Base-by-base conservation (phyloP, 495 filamentous ascomycete genomes). In the Ascobolus immersus region DNA sequence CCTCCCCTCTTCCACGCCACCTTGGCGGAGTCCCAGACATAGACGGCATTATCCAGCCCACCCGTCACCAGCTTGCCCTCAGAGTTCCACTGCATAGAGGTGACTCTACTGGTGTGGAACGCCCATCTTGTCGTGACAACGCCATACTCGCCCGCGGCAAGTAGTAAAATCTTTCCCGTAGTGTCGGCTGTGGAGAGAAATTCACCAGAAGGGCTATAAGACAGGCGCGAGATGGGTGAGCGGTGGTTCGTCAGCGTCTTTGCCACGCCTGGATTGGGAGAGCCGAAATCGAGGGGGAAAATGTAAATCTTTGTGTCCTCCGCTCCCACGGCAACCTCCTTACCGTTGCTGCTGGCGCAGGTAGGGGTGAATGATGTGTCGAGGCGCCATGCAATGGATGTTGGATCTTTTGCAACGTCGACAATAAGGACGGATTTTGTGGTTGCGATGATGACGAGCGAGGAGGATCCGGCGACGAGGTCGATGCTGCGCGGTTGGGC, bases 71-170 rank as follows among this genome's bases (percentile, higher is more conserved):
- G 73, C 14, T 69, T 71, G 6, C 72, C 75, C 14, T 62, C 64
- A 4, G 51, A 52, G 45, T 80, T 77, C 86, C 86, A 96, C 11
- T 68, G 67, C 36, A 96, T 69, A 26, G 63, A 65, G 33, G 73
- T 80, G 27, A 94, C 71, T 12, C 82, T 65, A 15, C 72, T 79
- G 5, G 81, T 92, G 51, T 96, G 89, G 12, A 80, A 75, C 11
- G 76, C 77, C 86, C 89, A 96, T 21, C 84, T 66, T 42, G 73
- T 68, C 5, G 72, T 78, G 21, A 60, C 64, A 1, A 79, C 45
- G 6, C 54, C 52, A 52, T 70, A 71, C 31, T 38, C 33, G 7
- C 22, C 34, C 1, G 22, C 28, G 3, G 55, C 49, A 55, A 76
- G 86, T 11, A 77, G 75, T 33, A 69, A 52, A 32, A 96, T 78